These are phyloP conservation scores for Thermomucor indicae-seudaticae DNA, from an alignment of 371 early-diverging fungal species.

Conservation along the genomic window DNA sequence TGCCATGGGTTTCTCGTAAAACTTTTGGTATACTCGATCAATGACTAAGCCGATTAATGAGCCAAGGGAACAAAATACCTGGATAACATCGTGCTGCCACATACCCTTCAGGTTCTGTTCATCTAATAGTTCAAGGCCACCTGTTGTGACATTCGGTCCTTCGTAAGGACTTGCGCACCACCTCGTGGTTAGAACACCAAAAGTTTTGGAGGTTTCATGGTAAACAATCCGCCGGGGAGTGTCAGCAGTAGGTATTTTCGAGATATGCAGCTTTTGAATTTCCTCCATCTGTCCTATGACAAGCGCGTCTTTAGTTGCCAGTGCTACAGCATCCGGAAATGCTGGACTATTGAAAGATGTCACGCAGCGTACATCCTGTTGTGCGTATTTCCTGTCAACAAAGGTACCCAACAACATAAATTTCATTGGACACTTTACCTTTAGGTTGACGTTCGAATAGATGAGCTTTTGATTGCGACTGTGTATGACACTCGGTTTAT, in stretches of 20 bases:
- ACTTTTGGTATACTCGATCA: conserved; percentile 43
- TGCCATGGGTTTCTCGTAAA: conserved; percentile 41
- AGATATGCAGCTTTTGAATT: conserved; percentile 87
- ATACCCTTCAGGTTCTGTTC: conserved; percentile 70
- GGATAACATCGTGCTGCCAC: no score
- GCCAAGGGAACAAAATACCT: no score
- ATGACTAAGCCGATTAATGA: conserved; percentile 14
- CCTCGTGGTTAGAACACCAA: conserved; percentile 61
- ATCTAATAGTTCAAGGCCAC: conserved; percentile 62
- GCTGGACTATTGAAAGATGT: conserved; percentile 62
- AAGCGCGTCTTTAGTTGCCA: conserved; percentile 63
- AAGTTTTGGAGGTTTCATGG: conserved; percentile 49
- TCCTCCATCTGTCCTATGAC: conserved; percentile 81
- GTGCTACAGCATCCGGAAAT: conserved; percentile 66
- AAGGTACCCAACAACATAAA: not conserved
- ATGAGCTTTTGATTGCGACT: conserved; percentile 71
- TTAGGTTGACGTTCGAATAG: conserved; percentile 83
- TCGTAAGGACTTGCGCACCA: conserved; percentile 21
- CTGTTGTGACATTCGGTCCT: conserved; percentile 27
- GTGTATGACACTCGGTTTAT: conserved; percentile 84
- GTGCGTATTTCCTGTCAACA: no score
- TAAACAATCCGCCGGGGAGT: conserved; percentile 73
- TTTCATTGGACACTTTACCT: conserved; percentile 28
- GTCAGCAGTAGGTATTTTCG: conserved; percentile 66
- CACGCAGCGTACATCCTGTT: conserved; percentile 59